Percentiles rank a stretch among this genome's conserved stretches.
These are phyloP conservation scores for Globomyces pollinis-pini DNA, from an alignment of 192 early-diverging fungal species.

Conservation along the genomic window DNA sequence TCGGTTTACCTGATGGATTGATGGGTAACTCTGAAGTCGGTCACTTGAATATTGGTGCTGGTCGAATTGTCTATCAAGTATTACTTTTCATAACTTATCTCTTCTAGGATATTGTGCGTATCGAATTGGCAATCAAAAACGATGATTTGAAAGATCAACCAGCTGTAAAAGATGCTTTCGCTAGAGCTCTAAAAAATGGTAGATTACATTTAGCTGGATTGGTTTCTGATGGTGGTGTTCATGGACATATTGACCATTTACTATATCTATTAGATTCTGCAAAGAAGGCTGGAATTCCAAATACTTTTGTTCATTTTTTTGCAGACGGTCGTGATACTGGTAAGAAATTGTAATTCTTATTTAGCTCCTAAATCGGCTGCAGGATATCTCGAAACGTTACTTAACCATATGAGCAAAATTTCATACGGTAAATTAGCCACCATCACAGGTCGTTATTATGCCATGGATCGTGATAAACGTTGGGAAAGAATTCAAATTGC, in stretches of 20 bases:
- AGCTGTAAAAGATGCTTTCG: constrained; percentile 73
- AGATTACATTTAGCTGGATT: constrained; percentile 91
- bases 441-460: constrained; percentile 95
- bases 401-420: constrained; percentile 42
- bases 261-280: constrained; percentile 74
- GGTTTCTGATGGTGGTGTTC: constrained; percentile 98
- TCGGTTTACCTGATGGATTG: constrained; percentile 95
- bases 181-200: constrained; percentile 76
- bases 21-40: constrained; percentile 99
- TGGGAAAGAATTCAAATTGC: constrained; percentile 98
- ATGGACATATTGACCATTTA: constrained; percentile 91
- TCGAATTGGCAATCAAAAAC: constrained; percentile 84
- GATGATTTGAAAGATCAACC: constrained; percentile 68
- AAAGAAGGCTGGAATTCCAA: constrained; percentile 73
- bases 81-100: too few species aligned
- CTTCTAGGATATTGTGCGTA: constrained; percentile 99
- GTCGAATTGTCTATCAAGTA: constrained; percentile 98
- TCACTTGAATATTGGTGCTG: constrained; percentile 99
- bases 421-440: constrained; percentile 86
- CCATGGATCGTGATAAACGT: constrained; percentile 99
- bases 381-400: constrained; percentile 71
- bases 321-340: constrained; percentile 97
- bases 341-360: too few species aligned
- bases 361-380: constrained; percentile 78
- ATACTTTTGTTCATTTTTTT: constrained; percentile 91